Base-by-base conservation (phyloP, 1,284 basidiomycete genomes). In the Irpex rosettiformis region DNA sequence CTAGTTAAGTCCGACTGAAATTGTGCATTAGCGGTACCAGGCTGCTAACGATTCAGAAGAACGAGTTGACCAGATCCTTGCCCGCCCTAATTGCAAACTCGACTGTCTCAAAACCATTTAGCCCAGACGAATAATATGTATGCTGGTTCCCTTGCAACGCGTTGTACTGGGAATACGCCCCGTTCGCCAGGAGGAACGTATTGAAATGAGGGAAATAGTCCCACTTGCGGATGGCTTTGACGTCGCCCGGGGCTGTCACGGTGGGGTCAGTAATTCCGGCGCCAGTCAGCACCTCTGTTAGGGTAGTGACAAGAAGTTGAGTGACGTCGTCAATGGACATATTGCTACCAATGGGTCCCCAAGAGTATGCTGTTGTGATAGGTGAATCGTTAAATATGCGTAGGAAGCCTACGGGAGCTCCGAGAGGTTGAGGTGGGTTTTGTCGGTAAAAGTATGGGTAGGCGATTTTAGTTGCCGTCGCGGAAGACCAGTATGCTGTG, bases 21-120 rank as follows among this genome's bases (percentile, higher is more conserved):
- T n/a, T n/a, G n/a, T n/a, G n/a, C n/a, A n/a, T n/a, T n/a, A n/a
- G n/a, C n/a, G n/a, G n/a, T n/a, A n/a, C n/a, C n/a, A n/a, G n/a
- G n/a, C n/a, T n/a, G n/a, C 43, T 22, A 21, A 8, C 16, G 21
- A 22, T 22, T 21, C 21, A 49, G 40, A 55, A 55, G 40, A 40
- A 45, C 13, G 33, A 42, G 7, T 43, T 21, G 8, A 55, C 54
- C 13, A 55, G 4, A 27, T 55, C 54, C 54, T 42, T 40, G 16
- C 54, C 54, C 8, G 54, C 54, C 40, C 54, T 42, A 13, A 55
- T 42, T 22, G 54, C 54, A 25, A 55, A 55, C 54, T 55, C 54
- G 6, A 55, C 54, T 8, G 54, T 55, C 37, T 55, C 54, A 30
- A 55, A 57, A 10, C 55, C 55, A 27, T 57, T 57, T 8, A 57